Conservation (phyloP, 2,329 filamentous ascomycete genomes). For the Arachnomyces sp. region DNA sequence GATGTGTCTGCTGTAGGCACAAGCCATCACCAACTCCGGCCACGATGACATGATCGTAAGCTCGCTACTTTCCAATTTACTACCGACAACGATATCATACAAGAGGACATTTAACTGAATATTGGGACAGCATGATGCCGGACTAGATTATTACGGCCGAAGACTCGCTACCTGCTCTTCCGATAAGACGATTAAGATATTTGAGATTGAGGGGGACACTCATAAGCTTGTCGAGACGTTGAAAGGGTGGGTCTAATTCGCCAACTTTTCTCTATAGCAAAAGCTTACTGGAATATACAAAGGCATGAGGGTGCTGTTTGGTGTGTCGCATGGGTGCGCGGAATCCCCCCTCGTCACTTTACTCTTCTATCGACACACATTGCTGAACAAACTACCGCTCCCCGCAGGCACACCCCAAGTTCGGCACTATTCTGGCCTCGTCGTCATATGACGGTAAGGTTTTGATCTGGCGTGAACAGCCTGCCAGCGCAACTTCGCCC, state of each 20-base stretch:
- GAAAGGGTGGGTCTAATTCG: constrained; percentile 59
- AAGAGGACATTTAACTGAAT: constrained; percentile 1
- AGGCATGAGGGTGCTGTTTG: constrained; percentile 97
- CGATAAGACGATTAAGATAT: constrained; percentile 98
- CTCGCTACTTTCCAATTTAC: constrained; percentile 18
- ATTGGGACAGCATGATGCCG: constrained; percentile 72
- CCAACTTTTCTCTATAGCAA: constrained; percentile 7
- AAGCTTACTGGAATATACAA: constrained; percentile 12
- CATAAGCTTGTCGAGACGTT: constrained; percentile 87
- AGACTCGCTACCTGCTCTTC: constrained; percentile 95
- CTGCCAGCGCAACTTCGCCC: constrained; percentile 27
- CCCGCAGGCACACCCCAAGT: constrained; percentile 77
- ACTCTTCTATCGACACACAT: not conserved
- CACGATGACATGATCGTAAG: constrained; percentile 99
- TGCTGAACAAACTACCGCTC: constrained; percentile 2
- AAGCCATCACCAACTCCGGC: constrained; percentile 74
- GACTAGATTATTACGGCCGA: constrained; percentile 96
- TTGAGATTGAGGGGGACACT: constrained; percentile 88
- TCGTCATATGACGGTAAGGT: constrained; percentile 97
- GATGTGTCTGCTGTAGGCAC: constrained; percentile 44
- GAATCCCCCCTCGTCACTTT: not conserved
- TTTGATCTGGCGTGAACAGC: constrained; percentile 92
- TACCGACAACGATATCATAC: not conserved
- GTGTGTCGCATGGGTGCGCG: constrained; percentile 78
- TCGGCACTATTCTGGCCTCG: constrained; percentile 93